Evolutionary conservation across 1,139 yeast species (phyloP).

Genomic region (Taiozyma onychis): DNA sequence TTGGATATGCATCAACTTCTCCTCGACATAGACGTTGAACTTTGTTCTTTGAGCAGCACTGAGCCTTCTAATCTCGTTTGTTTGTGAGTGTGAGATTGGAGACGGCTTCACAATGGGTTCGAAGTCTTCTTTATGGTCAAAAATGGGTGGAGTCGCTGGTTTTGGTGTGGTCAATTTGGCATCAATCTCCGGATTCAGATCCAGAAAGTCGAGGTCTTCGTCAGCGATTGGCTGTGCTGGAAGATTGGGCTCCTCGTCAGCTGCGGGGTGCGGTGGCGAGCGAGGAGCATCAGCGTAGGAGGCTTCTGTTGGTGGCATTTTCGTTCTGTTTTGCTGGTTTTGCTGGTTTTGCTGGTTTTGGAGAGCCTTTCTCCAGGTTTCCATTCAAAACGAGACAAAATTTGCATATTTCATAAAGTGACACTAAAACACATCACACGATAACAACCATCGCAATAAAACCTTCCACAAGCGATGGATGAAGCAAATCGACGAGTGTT

Average conservation of each 20-base stretch:
- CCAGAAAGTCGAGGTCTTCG: slow-evolving; percentile 18
- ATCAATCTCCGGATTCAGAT: slow-evolving; percentile 20
- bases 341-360: background rate
- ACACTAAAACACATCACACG: too few species aligned
- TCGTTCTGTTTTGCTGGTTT: background rate
- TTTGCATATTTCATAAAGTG: too few species aligned
- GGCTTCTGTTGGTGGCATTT: background rate
- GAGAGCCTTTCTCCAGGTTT: background rate
- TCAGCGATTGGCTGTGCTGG: slow-evolving; percentile 7
- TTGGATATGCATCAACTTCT: slow-evolving; percentile 16
- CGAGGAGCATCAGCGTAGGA: slow-evolving; percentile 18
- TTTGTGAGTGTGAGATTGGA: background rate
- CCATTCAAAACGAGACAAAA: too few species aligned
- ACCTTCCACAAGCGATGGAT: too few species aligned
- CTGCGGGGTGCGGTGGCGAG: slow-evolving; percentile 21
- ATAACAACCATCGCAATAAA: too few species aligned
- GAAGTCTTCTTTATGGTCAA: background rate
- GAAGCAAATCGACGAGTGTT: too few species aligned
- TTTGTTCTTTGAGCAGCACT: background rate
- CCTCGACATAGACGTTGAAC: slow-evolving; percentile 21
- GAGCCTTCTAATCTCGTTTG: background rate
- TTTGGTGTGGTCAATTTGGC: background rate
- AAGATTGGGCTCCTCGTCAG: slow-evolving; percentile 10
- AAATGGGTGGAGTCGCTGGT: background rate
- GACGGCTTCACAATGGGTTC: background rate